Evolutionary conservation across 164 flowering plant species (phyloP).

Genomic region (Paratinospora sagittata): DNA sequence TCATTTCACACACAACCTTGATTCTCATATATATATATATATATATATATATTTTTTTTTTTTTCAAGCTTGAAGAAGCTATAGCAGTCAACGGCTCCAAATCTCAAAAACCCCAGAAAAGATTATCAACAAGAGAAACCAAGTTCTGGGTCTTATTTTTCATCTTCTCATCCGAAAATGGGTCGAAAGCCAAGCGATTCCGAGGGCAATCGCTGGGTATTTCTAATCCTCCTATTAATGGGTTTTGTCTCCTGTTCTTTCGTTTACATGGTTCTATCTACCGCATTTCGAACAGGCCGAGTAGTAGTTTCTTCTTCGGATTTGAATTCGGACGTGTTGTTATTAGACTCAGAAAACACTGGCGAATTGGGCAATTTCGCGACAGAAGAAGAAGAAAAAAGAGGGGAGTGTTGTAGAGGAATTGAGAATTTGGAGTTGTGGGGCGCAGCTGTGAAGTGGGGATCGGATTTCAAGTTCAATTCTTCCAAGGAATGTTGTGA

Average conservation of each 20-base stretch:
- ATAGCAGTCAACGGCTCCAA: background rate
- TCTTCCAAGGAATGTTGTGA: conserved; percentile 61
- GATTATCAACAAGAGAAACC: background rate
- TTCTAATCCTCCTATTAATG: conserved; percentile 33
- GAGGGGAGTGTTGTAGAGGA: conserved; percentile 65
- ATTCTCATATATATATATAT: no score
- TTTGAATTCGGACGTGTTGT: conserved; percentile 10
- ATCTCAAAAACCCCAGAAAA: background rate
- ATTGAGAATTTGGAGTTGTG: conserved; percentile 78
- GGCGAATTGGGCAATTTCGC: conserved; percentile 6
- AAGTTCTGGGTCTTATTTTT: background rate
- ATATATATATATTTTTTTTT: no score
- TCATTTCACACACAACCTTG: no score
- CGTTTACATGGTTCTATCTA: conserved; percentile 44
- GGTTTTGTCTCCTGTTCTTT: conserved; percentile 40
- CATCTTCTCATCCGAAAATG: conserved; percentile 23
- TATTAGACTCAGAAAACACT: conserved; percentile 10
- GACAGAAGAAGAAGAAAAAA: background rate
- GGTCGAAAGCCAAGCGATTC: conserved; percentile 46
- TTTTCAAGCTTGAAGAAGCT: no score
- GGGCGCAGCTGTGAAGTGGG: conserved; percentile 97
- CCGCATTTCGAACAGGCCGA: conserved; percentile 21
- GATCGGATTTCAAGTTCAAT: conserved; percentile 74
- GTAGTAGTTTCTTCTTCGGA: conserved; percentile 6
- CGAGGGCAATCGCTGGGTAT: conserved; percentile 33